Evolutionary conservation across 108 stramenopile species (phyloP).

Genomic region (Skeletonema potamos): DNA sequence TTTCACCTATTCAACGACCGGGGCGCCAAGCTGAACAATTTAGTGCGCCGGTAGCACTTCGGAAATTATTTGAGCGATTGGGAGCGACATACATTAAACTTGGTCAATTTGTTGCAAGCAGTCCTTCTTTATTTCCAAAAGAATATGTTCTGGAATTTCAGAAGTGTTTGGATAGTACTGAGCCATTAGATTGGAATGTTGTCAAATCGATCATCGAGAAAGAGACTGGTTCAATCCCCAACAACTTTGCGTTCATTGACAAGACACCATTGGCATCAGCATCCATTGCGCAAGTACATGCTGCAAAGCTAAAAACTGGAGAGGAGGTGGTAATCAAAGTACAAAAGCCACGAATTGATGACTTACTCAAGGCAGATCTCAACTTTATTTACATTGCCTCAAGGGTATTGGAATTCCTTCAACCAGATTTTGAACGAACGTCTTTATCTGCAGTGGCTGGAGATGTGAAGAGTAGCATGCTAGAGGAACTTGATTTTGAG

Average conservation of each 20-base stretch:
- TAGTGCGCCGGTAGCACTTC: conserved; percentile 66
- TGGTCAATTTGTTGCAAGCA: conserved; percentile 94
- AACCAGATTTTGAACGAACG: conserved; percentile 90
- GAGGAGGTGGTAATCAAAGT: conserved; percentile 96
- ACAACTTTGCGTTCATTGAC: conserved; percentile 76
- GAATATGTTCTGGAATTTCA: conserved; percentile 95
- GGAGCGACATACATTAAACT: conserved; percentile 97
- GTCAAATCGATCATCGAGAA: conserved; percentile 84
- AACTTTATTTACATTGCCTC: conserved; percentile 91
- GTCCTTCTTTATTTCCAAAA: conserved; percentile 93
- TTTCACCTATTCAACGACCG: conserved; percentile 51
- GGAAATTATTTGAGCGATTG: conserved; percentile 88
- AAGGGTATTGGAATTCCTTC: conserved; percentile 83
- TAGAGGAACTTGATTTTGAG: conserved; percentile 93
- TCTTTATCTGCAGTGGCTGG: conserved; percentile 82
- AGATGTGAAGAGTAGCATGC: conserved; percentile 85
- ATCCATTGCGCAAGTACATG: conserved; percentile 93
- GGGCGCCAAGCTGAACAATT: conserved; percentile 45
- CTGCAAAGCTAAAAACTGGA: conserved; percentile 81
- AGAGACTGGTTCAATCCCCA: conserved; percentile 77
- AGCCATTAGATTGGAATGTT: conserved; percentile 77
- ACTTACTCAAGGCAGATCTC: conserved; percentile 89
- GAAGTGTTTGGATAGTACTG: conserved; percentile 88
- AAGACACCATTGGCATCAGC: conserved; percentile 86
- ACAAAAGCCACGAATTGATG: conserved; percentile 92